These are phyloP conservation scores for Mycena sanguinolenta DNA, from an alignment of 768 basidiomycete genomes.

Conservation along the genomic window DNA sequence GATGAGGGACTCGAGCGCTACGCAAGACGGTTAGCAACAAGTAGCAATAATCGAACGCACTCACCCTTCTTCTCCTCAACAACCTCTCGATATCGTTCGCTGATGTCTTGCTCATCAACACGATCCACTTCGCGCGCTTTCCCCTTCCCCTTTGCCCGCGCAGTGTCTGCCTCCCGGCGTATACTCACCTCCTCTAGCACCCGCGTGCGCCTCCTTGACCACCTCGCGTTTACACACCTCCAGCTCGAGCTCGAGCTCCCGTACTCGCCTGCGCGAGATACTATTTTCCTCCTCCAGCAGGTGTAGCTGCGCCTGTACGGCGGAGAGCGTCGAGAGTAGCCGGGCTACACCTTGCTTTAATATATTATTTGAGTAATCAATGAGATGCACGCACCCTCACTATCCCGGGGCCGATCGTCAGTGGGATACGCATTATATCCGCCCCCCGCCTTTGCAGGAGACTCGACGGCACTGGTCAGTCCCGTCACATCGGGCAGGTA, in stretches of 20 bases:
- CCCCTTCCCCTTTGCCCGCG: slow-evolving; percentile 52
- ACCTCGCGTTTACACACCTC: slow-evolving; percentile 88
- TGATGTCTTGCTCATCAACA: slow-evolving; percentile 50
- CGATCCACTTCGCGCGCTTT: slow-evolving; percentile 51
- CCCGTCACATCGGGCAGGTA: slow-evolving; percentile 89
- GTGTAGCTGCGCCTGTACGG: slow-evolving; percentile 76
- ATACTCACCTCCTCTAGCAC: slow-evolving; percentile 63
- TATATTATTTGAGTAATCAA: background rate
- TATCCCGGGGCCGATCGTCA: slow-evolving; percentile 65
- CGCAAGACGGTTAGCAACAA: slow-evolving; percentile 24
- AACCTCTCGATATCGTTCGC: slow-evolving; percentile 76
- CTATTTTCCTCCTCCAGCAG: slow-evolving; percentile 87
- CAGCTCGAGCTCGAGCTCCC: slow-evolving; percentile 89
- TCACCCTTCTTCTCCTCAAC: slow-evolving; percentile 92
- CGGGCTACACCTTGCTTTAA: slow-evolving; percentile 58
- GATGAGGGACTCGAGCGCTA: slow-evolving; percentile 88
- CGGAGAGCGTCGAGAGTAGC: slow-evolving; percentile 70
- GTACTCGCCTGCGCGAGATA: slow-evolving; percentile 84
- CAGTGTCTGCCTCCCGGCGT: slow-evolving; percentile 40
- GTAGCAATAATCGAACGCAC: slow-evolving; percentile 25
- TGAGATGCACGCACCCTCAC: slow-evolving; percentile 65
- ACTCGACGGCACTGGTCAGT: slow-evolving; percentile 81
- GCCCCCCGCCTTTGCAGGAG: slow-evolving; percentile 71
- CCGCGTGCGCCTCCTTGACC: slow-evolving; percentile 73
- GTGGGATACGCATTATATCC: slow-evolving; percentile 65